Conservation (phyloP, 108 stramenopile genomes). For the Cyclotella distinguenda region DNA sequence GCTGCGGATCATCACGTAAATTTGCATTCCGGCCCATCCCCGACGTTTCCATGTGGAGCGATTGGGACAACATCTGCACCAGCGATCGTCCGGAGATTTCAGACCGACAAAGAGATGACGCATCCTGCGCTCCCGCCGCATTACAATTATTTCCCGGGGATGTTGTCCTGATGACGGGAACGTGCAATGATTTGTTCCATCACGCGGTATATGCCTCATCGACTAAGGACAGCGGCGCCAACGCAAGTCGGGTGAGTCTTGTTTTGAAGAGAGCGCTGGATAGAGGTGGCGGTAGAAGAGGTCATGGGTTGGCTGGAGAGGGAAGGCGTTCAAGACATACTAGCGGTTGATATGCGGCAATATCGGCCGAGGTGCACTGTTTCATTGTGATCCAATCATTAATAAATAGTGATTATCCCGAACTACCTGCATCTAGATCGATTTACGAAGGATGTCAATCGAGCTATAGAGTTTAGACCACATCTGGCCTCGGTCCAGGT, state of each 20-base stretch:
- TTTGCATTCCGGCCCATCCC: slow-evolving; percentile 78
- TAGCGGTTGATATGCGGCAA: not conserved
- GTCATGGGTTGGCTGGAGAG: slow-evolving; percentile 57
- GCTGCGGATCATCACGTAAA: slow-evolving; percentile 46
- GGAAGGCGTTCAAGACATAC: slow-evolving; percentile 43
- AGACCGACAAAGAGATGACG: slow-evolving; percentile 24
- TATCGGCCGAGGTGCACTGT: not conserved
- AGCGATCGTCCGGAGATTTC: no score
- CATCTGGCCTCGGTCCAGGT: slow-evolving; percentile 64
- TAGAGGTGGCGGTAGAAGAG: slow-evolving; percentile 49
- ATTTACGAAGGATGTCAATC: slow-evolving; percentile 25
- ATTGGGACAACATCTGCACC: slow-evolving; percentile 37
- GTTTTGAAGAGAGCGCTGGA: slow-evolving; percentile 68
- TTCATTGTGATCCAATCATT: not conserved
- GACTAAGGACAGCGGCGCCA: slow-evolving; percentile 10
- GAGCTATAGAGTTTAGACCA: slow-evolving; percentile 69
- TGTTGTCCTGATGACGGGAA: slow-evolving; percentile 63
- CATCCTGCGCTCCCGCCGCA: slow-evolving; percentile 42
- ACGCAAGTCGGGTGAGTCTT: slow-evolving; percentile 54
- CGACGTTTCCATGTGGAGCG: slow-evolving; percentile 42
- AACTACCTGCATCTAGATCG: not conserved
- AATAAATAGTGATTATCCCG: not conserved
- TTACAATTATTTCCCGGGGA: slow-evolving; percentile 66
- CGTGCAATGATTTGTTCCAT: slow-evolving; percentile 73
- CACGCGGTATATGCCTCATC: slow-evolving; percentile 66